Percentiles rank a stretch among this genome's conserved stretches.
phyloP scores from a whole-genome alignment of 139 green algal species.

The Pycnococcus provasolii region DNA sequence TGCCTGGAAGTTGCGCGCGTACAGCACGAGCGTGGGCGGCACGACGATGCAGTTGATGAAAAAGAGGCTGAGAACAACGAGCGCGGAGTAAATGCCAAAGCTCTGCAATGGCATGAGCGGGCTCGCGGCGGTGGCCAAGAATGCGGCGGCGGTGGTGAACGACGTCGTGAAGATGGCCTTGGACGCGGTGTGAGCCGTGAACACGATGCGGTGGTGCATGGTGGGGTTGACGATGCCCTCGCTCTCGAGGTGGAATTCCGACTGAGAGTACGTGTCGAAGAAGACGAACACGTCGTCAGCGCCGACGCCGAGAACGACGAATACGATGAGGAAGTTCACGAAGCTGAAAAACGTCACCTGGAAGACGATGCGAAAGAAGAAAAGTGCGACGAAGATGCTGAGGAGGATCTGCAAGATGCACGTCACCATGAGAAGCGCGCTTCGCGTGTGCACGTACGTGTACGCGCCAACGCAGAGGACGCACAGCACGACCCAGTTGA shows the following conservation, averaged over 20 bases:
- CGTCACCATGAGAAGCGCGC: constrained; percentile 24
- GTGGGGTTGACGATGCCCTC: too few species aligned
- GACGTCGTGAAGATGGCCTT: constrained; percentile 39
- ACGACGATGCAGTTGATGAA: constrained; percentile 33
- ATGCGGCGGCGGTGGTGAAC: constrained; percentile 34
- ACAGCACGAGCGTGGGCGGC: constrained; percentile 28
- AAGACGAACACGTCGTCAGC: constrained; percentile 44
- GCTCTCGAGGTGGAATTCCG: constrained; percentile 4
- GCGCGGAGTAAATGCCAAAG: constrained; percentile 38
- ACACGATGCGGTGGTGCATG: constrained; percentile 21
- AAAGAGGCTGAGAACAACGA: constrained; percentile 35
- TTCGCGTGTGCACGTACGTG: constrained; percentile 27
- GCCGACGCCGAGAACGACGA: constrained; percentile 32
- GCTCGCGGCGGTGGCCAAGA: constrained; percentile 35
- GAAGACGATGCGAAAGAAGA: constrained; percentile 35
- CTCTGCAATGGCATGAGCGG: constrained; percentile 32
- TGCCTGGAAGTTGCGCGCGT: constrained; percentile 13
- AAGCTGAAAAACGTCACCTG: constrained; percentile 22
- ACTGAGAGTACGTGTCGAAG: constrained; percentile 37
- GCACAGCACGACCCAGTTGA: constrained; percentile 33
- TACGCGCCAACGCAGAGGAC: constrained; percentile 32
- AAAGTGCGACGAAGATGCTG: constrained; percentile 26
- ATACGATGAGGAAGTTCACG: constrained; percentile 19
- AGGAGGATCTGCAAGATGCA: constrained; percentile 33
- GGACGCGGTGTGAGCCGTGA: constrained; percentile 28